Evolutionary conservation across 495 filamentous ascomycete genomes (phyloP), one percentile per base, ranked within the genome.

Genomic region (Aspergillus nidulans): DNA sequence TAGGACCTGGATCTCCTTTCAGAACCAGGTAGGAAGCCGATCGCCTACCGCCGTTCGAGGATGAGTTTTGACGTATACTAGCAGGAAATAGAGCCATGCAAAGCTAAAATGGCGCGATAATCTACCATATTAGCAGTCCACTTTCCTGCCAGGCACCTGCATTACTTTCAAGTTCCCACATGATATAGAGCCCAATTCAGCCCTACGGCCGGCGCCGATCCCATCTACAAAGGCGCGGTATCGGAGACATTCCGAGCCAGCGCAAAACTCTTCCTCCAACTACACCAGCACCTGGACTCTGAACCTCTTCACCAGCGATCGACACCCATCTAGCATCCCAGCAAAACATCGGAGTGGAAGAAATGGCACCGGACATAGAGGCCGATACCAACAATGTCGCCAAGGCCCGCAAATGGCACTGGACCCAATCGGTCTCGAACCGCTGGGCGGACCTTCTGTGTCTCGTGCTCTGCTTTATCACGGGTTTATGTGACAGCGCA

Each of bases 401-500:
- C 36, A 39, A 39, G n/a, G 12, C 9, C 13, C 15, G n/a, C 36
- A 5, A 3, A 13, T 34, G 45, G 44, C 61, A 62, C 44, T 75
- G 70, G 72, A 68, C 64, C 28, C 60, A 77, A 42, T 61, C 59
- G 10, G 52, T 85, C 50, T 66, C 64, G 23, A 52, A 74, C 20
- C 61, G 64, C 7, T 62, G 81, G 63, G 75, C 80, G 21, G 81
- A 83, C 62, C 56, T 78, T 6, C 67, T 82, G 19, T 74, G 84
- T 62, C 69, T 85, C 28, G 60, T 80, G 12, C 77, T 80, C 54
- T 83, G 78, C 57, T 72, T 82, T 39, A 69, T 80, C 16, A 82
- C 82, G 0, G 83, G 83, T 2, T 71, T 86, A 24, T 83, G 80
- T 62, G 83, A 86, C 64, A 80, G 78, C 65, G 76, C 75, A 55